Base-by-base conservation (phyloP, 2,329 filamentous ascomycete genomes). In the Verticillium zaregamsianum region DNA sequence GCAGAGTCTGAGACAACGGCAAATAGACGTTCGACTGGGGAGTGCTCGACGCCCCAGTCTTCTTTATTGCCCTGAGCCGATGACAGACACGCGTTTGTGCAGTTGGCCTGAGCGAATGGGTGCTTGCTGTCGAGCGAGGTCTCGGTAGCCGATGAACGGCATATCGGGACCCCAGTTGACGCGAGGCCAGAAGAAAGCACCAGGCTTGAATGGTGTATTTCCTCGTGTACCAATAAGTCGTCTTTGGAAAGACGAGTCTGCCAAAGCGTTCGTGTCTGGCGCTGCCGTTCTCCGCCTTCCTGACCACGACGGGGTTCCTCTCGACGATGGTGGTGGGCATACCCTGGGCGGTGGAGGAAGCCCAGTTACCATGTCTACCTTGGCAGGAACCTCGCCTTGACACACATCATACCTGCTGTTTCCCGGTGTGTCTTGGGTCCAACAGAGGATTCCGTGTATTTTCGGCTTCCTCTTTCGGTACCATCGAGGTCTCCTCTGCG, bases 1-100 rank as follows among this genome's bases (percentile, higher is more conserved):
- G 77, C 76, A 79, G 73, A 73, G 68, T 68, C 74, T 77, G 75
- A 79, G 77, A 78, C 77, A 78, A 72, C 70, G 71, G 72, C 70
- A 71, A 69, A 73, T 69, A 68, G 68, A 70, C 71, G 72, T 72
- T 73, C 69, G 68, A 68, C 71, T 73, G 74, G 69, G 72, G 70
- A 70, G 68, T 70, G 68, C 63, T 69, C 70, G 66, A 68, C 66
- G 62, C 66, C 69, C 68, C 64, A 63, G 64, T 68, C 66, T 61
- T 61, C 39, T 62, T 72, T 70, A 59, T 59, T 63, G 62, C 62
- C 61, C 28, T 58, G 45, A 32, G 40, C 17, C 60, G 63, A 66
- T 64, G 60, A 58, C 61, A 66, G 55, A 59, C 62, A 58, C 61
- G 58, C 63, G 52, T 64, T 65, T 62, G 66, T 63, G 64, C 58